Percentiles rank a stretch among this genome's conserved stretches.
Conservation (phyloP, 441 rosid species). For the Metrosideros polymorpha region DNA sequence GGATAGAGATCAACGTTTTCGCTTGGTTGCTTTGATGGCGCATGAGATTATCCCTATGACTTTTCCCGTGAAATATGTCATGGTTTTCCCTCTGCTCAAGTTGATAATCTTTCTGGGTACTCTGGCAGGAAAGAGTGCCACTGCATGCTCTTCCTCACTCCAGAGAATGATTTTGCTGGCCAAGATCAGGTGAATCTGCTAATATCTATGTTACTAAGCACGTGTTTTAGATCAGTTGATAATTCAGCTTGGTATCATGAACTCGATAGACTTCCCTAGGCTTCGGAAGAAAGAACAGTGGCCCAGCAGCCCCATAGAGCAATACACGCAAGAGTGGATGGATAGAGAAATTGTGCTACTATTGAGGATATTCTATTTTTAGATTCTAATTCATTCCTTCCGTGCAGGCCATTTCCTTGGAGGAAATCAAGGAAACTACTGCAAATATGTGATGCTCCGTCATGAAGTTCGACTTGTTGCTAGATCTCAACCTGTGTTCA, state of each 20-base stretch:
- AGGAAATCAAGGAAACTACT: slow-evolving; percentile 8
- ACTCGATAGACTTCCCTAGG: neutral
- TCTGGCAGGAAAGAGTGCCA: slow-evolving; percentile 93
- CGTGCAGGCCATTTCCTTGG: slow-evolving; percentile 12
- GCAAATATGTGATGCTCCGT: slow-evolving; percentile 2
- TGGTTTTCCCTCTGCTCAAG: neutral
- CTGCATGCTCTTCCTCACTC: slow-evolving; percentile 93
- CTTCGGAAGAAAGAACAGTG: neutral
- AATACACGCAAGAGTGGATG: neutral
- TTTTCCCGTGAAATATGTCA: neutral
- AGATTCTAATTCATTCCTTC: neutral
- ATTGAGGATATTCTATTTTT: neutral
- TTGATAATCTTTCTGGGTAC: neutral
- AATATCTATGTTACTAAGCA: neutral
- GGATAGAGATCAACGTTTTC: neutral
- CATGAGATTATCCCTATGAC: neutral
- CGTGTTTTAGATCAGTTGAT: neutral
- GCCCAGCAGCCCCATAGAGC: neutral
- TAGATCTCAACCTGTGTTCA: neutral
- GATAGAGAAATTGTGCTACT: neutral
- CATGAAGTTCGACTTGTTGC: neutral
- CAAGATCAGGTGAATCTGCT: slow-evolving; percentile 38
- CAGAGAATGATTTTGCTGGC: slow-evolving; percentile 94
- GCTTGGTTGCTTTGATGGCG: neutral
- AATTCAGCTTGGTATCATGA: neutral